Evolutionary conservation across 23 red algal species (phyloP), one percentile per base, ranked within the genome.

Genomic region (Chondrus crispus): DNA sequence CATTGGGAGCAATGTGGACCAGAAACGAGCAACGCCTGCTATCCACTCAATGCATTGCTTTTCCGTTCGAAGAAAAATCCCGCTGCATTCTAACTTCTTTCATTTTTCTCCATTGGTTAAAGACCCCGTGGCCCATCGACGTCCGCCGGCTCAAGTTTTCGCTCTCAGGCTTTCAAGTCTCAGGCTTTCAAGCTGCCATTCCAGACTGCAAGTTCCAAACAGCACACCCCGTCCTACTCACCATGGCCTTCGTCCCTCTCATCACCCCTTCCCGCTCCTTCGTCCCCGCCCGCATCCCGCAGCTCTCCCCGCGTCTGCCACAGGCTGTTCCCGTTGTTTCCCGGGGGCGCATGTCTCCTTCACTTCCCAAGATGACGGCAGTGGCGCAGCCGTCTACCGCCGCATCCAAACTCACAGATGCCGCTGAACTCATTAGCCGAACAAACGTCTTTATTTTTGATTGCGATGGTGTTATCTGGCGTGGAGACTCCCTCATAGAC

Each of bases 391-490:
- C 78, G 9, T 13, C 57, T 50, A 19, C 71, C 11, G 48, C 49
- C 11, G 74, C 81, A 14, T 33, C 46, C 33, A 73, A 75, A 35
- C 92, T 94, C 51, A 75, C 71, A 18, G 66, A 73, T 38, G 90
- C 95, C 5, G 48, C 69, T 38, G 8, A 68, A 19, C 38, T 99
- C 6, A 83, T 99, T 9, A 87, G 88, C 22, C 50, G 49, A 45
- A 95, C 84, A 42, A 91, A 92, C 43, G 80, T 91, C 36, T 96
- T 99, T 42, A 95, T 99, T 52, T 96, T 96, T 58, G 97, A 99
- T 82, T 99, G 97, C 47, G 97, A 99, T 83, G 97, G 97, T 32
- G 97, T 99, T 43, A 84, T 99, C 0, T 99, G 97, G 97, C 85
- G 88, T 43, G 97, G 97, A 19, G 94, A 96, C 42, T 79, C 87